Conservation (phyloP, 352 stramenopile genomes). For the Phytopythium aichiense region DNA sequence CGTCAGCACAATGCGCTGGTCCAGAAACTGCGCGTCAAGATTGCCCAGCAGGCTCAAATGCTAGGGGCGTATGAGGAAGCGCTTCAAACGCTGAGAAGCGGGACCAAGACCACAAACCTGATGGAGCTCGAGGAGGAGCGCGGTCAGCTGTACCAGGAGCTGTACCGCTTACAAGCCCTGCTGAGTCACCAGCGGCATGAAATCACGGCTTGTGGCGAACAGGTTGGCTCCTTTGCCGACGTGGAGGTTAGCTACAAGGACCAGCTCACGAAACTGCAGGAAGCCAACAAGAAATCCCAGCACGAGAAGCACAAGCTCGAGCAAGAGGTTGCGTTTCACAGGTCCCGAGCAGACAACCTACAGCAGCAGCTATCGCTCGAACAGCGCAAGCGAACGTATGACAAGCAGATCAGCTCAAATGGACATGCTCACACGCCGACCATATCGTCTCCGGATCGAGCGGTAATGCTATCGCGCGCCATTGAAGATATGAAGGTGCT, state of each 20-base stretch:
- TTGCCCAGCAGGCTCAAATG: slow-evolving; percentile 50
- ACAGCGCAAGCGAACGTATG: slow-evolving; percentile 53
- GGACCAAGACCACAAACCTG: slow-evolving; percentile 42
- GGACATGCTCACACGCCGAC: slow-evolving; percentile 9
- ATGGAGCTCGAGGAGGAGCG: slow-evolving; percentile 62
- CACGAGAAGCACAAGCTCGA: slow-evolving; percentile 48
- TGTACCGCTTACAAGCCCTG: slow-evolving; percentile 28
- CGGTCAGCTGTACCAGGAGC: slow-evolving; percentile 41
- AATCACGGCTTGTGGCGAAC: slow-evolving; percentile 23
- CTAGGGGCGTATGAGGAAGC: slow-evolving; percentile 51
- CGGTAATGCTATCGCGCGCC: slow-evolving; percentile 21
- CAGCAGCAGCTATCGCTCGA: slow-evolving; percentile 39
- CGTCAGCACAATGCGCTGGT: slow-evolving; percentile 40
- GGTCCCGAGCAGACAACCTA: slow-evolving; percentile 29
- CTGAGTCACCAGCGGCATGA: slow-evolving; percentile 24
- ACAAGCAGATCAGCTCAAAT: slow-evolving; percentile 27
- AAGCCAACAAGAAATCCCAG: slow-evolving; percentile 27
- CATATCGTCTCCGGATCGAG: slow-evolving; percentile 15
- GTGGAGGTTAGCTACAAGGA: slow-evolving; percentile 25
- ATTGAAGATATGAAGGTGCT: slow-evolving; percentile 35
- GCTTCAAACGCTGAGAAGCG: slow-evolving; percentile 48
- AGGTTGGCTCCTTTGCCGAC: slow-evolving; percentile 23
- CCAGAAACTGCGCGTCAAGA: slow-evolving; percentile 49
- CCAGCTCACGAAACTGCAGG: slow-evolving; percentile 32
- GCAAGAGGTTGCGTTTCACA: slow-evolving; percentile 40